A percentile compares a stretch with the other conserved stretches of the same genome.
These are phyloP conservation scores for Dothiorella sarmentorum DNA, from an alignment of 2,329 filamentous ascomycete species.

Conservation along the genomic window DNA sequence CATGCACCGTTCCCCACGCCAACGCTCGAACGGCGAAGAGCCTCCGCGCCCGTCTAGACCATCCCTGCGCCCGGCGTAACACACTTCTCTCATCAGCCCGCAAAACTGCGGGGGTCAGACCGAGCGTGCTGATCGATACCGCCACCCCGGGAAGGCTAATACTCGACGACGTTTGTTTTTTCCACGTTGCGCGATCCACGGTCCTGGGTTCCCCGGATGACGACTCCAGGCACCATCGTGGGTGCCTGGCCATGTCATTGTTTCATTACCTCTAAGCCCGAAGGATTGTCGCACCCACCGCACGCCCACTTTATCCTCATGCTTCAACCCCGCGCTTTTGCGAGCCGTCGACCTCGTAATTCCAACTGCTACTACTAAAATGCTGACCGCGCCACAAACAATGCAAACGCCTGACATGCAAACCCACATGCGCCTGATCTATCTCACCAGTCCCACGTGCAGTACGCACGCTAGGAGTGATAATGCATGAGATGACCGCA, in stretches of 20 bases:
- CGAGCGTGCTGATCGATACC: constrained; percentile 9
- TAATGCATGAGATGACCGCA: too few species aligned
- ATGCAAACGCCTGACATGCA: constrained; percentile 9
- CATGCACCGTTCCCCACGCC: too few species aligned
- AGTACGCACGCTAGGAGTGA: too few species aligned
- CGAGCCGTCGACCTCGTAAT: too few species aligned
- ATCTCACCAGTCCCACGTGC: not conserved
- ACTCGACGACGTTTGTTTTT: constrained; percentile 10
- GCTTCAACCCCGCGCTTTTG: too few species aligned
- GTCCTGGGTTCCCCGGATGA: constrained; percentile 11
- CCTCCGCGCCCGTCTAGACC: not conserved
- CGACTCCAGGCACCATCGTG: not conserved
- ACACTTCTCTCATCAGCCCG: not conserved
- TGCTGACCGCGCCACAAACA: not conserved
- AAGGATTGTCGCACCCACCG: too few species aligned
- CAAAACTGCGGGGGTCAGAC: constrained; percentile 9
- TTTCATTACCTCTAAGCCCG: too few species aligned
- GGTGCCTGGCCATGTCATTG: constrained; percentile 11
- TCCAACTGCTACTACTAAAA: too few species aligned
- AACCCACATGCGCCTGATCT: constrained; percentile 1
- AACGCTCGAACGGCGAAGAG: not conserved
- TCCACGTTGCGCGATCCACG: constrained; percentile 14
- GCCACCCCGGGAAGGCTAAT: constrained; percentile 13
- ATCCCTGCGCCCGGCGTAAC: not conserved
- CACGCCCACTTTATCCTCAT: not conserved